Conservation (phyloP, 169 alveolate species). For the Plasmodium adleri region DNA sequence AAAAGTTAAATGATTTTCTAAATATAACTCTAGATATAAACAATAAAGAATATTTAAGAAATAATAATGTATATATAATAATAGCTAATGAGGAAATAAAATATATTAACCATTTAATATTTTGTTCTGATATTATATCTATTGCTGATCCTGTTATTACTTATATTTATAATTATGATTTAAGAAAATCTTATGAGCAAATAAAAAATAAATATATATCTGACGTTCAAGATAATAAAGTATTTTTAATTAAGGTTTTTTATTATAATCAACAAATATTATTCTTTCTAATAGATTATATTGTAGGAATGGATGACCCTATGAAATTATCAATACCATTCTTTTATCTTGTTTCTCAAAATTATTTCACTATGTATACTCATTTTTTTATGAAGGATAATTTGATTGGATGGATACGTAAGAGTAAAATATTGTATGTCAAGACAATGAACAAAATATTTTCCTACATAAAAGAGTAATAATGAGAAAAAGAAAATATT, state of each 20-base stretch:
- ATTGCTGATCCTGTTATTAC: constrained; percentile 1
- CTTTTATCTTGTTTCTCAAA: constrained; percentile 38
- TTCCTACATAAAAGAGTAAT: constrained; percentile 32
- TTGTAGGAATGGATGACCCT: constrained; percentile 52
- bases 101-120: constrained; percentile 13
- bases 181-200: constrained; percentile 25
- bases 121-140: constrained; percentile 17
- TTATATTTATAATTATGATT: constrained; percentile 15
- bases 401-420: constrained; percentile 61
- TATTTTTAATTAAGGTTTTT: constrained; percentile 47
- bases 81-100: constrained; percentile 59
- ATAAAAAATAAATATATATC: constrained; percentile 39
- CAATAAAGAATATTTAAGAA: constrained; percentile 34
- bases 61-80: constrained; percentile 50
- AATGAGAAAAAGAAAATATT: background rate
- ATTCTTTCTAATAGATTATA: constrained; percentile 45
- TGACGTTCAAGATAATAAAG: constrained; percentile 22
- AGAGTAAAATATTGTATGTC: constrained; percentile 19
- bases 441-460: constrained; percentile 17
- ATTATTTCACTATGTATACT: constrained; percentile 29
- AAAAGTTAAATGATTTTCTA: constrained; percentile 45
- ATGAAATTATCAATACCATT: constrained; percentile 61
- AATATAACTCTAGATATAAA: constrained; percentile 36
- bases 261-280: constrained; percentile 23
- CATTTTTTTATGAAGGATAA: constrained; percentile 69